Base-by-base conservation (phyloP, 306 rosid species). In the Quercus rubra region DNA sequence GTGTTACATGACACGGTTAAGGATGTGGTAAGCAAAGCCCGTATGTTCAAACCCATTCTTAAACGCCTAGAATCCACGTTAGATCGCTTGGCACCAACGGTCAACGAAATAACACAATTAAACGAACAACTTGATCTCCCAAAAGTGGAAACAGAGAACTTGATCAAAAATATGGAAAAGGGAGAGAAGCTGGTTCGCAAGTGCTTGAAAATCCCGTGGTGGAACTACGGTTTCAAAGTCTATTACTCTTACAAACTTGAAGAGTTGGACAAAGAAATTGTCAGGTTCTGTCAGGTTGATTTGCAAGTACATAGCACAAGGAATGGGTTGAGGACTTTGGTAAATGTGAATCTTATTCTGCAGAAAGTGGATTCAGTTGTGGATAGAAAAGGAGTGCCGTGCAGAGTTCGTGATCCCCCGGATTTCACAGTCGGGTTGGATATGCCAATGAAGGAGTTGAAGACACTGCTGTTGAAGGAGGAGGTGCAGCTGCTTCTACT, bases 381-480 rank as follows among this genome's bases (percentile, higher is more conserved):
- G 33, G 51, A 72, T 55, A 72, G 54, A 15, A 9, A 25, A 51
- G 38, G 35, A 6, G 55, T 69, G 23, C 5, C 59, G 18, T 72
- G 70, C 41, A 84, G 75, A 3, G 85, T 85, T 63, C 86, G 88
- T 57, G 57, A 30, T 5, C 78, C 62, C 20, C 84, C 83, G 4
- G 19, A 43, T 6, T 59, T 83, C 43, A 71, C 67, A 0, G 84
- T 87, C 20, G 90, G 93, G 8, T 66, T 91, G 79, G 85, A 86
- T 27, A 46, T 5, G 11, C 75, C 71, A 5, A 62, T 86, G 70
- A 21, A 5, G 1, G 85, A 82, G 28, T 31, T 87, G 87, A 88
- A 85, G 88, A 20, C 4, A 49, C 77, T 78, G 69, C 66, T 87
- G 33, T 81, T 87, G n/a, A 80, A 33, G 54, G 78, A 77, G 1